Evolutionary conservation across 805 yeast species (phyloP).

Genomic region (Spathaspora passalidarum): DNA sequence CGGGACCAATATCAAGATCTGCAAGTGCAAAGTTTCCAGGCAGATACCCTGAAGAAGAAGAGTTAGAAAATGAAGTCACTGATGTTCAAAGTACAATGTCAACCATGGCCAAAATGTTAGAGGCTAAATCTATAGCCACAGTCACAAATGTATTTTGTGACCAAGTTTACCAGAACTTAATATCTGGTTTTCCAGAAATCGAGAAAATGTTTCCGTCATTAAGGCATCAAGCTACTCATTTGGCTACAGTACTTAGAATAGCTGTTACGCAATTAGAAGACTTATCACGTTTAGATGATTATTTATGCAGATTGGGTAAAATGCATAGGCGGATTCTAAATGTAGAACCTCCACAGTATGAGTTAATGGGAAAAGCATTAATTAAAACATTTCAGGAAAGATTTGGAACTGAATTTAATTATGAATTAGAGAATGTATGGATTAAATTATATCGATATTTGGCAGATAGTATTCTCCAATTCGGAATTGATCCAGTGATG

Average conservation of each 20-base stretch:
- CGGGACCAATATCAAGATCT: too few species aligned
- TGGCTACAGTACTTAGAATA: constrained; percentile 72
- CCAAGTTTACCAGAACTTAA: constrained; percentile 70
- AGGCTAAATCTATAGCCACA: constrained; percentile 16
- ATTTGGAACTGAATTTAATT: constrained; percentile 49
- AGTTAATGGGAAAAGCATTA: constrained; percentile 71
- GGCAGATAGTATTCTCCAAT: constrained; percentile 63
- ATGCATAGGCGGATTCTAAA: constrained; percentile 74
- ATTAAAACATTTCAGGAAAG: constrained; percentile 67
- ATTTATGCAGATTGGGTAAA: constrained; percentile 63
- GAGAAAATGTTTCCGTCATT: constrained; percentile 70
- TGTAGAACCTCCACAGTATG: constrained; percentile 66
- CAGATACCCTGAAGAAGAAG: too few species aligned
- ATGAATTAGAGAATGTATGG: constrained; percentile 69
- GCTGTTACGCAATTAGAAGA: constrained; percentile 66
- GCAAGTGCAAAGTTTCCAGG: too few species aligned
- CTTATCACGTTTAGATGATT: constrained; percentile 54
- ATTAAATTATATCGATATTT: constrained; percentile 64
- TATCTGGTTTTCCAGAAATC: constrained; percentile 57
- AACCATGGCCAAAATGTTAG: constrained; percentile 4
- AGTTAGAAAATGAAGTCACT: neutral
- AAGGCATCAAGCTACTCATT: constrained; percentile 73
- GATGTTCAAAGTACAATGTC: constrained; percentile 1
- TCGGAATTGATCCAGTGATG: constrained; percentile 50
- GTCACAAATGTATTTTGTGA: constrained; percentile 62